phyloP scores from a whole-genome alignment of 164 flowering plant species.

The Warburgia ugandensis region DNA sequence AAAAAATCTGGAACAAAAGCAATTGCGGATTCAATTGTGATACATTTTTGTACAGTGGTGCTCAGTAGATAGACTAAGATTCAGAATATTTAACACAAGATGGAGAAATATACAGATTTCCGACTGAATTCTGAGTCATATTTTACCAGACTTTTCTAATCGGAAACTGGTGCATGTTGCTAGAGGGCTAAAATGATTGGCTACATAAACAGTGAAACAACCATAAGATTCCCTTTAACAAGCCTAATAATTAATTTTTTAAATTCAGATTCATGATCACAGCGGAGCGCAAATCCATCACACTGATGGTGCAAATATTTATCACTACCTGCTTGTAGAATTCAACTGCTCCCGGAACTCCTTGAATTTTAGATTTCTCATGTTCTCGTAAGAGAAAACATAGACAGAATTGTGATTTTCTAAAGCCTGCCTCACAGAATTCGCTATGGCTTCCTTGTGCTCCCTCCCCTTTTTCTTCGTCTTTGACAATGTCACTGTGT shows the following conservation, averaged over 20 bases:
- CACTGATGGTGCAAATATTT: too few species aligned
- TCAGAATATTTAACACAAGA: too few species aligned
- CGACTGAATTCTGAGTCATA: neutral
- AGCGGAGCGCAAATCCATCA: too few species aligned
- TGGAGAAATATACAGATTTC: neutral
- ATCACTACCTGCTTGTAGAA: conserved; percentile 49
- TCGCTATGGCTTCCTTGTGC: conserved; percentile 66
- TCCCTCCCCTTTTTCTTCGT: conserved; percentile 90
- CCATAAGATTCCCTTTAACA: neutral
- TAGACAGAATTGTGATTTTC: conserved; percentile 53
- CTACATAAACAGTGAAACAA: neutral
- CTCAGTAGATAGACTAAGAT: too few species aligned
- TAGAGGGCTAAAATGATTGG: too few species aligned
- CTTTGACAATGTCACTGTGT: conserved; percentile 78
- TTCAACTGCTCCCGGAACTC: conserved; percentile 77
- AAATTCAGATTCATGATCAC: too few species aligned
- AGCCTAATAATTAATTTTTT: neutral
- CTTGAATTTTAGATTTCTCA: conserved; percentile 89
- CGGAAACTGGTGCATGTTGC: too few species aligned
- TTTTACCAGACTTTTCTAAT: too few species aligned
- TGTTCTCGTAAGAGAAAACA: conserved; percentile 79
- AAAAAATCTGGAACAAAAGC: conserved; percentile 49
- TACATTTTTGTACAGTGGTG: neutral
- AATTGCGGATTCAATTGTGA: too few species aligned
- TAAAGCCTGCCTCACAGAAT: conserved; percentile 55